phyloP scores from a whole-genome alignment of 768 basidiomycete species.

The Trametes sanguinea region DNA sequence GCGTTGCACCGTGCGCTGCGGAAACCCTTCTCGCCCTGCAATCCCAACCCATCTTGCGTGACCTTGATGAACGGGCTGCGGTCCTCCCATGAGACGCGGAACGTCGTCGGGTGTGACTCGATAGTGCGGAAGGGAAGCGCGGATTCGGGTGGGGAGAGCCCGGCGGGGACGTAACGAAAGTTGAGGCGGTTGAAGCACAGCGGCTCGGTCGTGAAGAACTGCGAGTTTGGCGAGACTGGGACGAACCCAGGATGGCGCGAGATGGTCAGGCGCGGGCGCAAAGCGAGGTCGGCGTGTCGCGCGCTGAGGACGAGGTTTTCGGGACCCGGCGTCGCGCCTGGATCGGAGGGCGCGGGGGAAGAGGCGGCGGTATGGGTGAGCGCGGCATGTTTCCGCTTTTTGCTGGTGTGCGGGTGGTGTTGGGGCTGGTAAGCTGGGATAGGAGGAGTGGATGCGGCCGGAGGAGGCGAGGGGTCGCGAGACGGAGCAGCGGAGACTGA shows the following conservation, averaged over 20 bases:
- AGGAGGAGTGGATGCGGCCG: conserved; percentile 33
- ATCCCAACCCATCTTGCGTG: conserved; percentile 72
- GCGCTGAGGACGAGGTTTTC: conserved; percentile 59
- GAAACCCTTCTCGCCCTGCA: conserved; percentile 87
- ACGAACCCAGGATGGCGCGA: conserved; percentile 74
- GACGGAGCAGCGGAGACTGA: conserved; percentile 17
- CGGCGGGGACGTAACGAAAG: conserved; percentile 80
- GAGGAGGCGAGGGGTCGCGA: conserved; percentile 37
- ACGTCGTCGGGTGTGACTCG: conserved; percentile 69
- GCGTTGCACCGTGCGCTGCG: conserved; percentile 89
- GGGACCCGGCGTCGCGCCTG: conserved; percentile 35
- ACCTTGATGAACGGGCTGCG: conserved; percentile 79
- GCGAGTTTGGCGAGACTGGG: conserved; percentile 55
- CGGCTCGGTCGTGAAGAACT: conserved; percentile 68
- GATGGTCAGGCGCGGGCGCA: conserved; percentile 69
- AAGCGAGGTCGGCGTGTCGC: conserved; percentile 62
- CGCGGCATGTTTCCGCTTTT: conserved; percentile 59
- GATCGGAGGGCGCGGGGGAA: conserved; percentile 40
- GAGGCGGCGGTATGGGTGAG: conserved; percentile 30
- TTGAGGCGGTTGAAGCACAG: conserved; percentile 74
- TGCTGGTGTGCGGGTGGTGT: conserved; percentile 9
- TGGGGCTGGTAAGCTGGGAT: conserved; percentile 18
- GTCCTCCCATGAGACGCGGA: conserved; percentile 89
- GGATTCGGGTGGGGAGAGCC: conserved; percentile 62
- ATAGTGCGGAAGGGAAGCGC: conserved; percentile 73